These are phyloP conservation scores for Medicago lupulina DNA, from an alignment of 306 rosid genomes.

Conservation along the genomic window DNA sequence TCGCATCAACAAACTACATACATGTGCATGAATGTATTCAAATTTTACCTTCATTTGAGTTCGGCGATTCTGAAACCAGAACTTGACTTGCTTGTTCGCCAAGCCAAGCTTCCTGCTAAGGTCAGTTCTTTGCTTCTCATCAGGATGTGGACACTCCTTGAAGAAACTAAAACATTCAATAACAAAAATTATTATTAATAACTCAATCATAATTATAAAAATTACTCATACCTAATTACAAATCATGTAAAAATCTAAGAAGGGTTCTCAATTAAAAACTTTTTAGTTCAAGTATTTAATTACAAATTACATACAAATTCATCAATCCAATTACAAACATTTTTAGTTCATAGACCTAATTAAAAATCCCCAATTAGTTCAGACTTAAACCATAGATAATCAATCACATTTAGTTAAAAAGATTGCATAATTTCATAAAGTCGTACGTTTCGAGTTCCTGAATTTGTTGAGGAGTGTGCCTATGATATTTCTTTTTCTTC, in stretches of 20 bases:
- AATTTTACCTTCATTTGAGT: constrained; percentile 88
- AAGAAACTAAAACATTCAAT: constrained; percentile 66
- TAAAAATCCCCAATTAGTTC: not conserved
- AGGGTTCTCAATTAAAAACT: not conserved
- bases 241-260: no score
- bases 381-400: not conserved
- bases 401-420: not conserved
- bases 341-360: not conserved
- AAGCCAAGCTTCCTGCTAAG: constrained; percentile 73
- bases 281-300: not conserved
- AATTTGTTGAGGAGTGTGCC: constrained; percentile 85
- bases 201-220: not conserved
- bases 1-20: constrained; percentile 14
- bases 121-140: constrained; percentile 88
- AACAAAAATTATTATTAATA: not conserved
- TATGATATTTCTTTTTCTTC: constrained; percentile 80
- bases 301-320: not conserved
- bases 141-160: constrained; percentile 91
- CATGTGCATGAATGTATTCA: not conserved
- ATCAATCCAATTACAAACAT: not conserved
- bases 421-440: constrained; percentile 12
- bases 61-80: constrained; percentile 95
- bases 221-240: no score
- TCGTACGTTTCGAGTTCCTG: constrained; percentile 87
- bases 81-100: constrained; percentile 88